phyloP scores from a whole-genome alignment of 1,139 yeast species.

The Taiozyma onychis region DNA sequence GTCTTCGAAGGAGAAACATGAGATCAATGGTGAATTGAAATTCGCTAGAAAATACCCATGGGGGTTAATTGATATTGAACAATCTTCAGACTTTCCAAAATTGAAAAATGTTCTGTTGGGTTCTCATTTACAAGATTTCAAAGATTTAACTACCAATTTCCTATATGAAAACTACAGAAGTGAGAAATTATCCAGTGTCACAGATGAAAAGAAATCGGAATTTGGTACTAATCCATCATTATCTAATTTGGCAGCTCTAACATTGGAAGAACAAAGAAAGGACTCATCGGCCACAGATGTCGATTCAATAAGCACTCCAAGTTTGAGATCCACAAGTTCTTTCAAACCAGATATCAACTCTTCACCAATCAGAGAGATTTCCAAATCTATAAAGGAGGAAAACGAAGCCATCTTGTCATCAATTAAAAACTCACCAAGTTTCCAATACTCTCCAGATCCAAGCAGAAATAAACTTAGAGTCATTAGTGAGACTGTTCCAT shows the following conservation, averaged over 20 bases:
- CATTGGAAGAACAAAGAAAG: conserved; percentile 9
- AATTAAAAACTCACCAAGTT: conserved; percentile 48
- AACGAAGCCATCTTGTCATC: conserved; percentile 39
- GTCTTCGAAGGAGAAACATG: conserved; percentile 49
- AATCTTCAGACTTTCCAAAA: conserved; percentile 54
- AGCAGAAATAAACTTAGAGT: conserved; percentile 68
- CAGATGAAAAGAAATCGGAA: conserved; percentile 9
- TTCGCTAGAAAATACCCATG: conserved; percentile 71
- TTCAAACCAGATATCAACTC: conserved; percentile 18
- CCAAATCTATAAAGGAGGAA: conserved; percentile 31
- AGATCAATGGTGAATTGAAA: conserved; percentile 43
- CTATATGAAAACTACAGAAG: conserved; percentile 77
- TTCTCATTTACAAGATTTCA: conserved; percentile 73
- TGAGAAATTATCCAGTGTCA: conserved; percentile 49
- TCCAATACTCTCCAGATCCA: conserved; percentile 35
- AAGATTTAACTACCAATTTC: conserved; percentile 75
- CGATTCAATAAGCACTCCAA: conserved; percentile 23
- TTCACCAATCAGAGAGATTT: conserved; percentile 30
- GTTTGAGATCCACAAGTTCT: conserved; percentile 13
- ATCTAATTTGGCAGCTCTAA: conserved; percentile 59
- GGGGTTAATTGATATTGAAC: conserved; percentile 63
- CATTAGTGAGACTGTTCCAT: conserved; percentile 77
- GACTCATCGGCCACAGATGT: not conserved
- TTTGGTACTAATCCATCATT: conserved; percentile 40
- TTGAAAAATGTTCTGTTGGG: conserved; percentile 67